phyloP scores from a whole-genome alignment of 495 filamentous ascomycete species.

The Xeromyces bisporus region DNA sequence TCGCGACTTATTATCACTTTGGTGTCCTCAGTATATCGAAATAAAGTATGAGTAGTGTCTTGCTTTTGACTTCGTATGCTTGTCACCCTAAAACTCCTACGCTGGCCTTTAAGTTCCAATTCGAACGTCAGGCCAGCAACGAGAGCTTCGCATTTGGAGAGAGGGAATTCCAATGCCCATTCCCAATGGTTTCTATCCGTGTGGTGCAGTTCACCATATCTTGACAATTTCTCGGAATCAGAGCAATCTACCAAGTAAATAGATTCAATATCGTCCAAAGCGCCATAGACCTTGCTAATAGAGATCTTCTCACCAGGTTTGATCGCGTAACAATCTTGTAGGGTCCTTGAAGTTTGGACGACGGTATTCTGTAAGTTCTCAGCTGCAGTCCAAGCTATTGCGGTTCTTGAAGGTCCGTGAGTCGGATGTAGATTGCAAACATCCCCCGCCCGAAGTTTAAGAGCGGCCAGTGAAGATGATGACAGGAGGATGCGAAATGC shows the following conservation, averaged over 20 bases:
- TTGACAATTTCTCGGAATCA: constrained; percentile 17
- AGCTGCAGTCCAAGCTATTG: constrained; percentile 46
- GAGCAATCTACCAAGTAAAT: constrained; percentile 36
- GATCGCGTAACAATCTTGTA: constrained; percentile 47
- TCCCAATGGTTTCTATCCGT: constrained; percentile 42
- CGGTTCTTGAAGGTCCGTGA: constrained; percentile 30
- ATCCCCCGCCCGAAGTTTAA: constrained; percentile 45
- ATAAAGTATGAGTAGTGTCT: constrained; percentile 17
- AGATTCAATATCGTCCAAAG: constrained; percentile 22
- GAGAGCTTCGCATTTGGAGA: constrained; percentile 31
- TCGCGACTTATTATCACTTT: constrained; percentile 20
- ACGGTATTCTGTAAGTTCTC: constrained; percentile 48
- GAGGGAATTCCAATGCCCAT: constrained; percentile 41
- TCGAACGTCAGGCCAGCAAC: constrained; percentile 29
- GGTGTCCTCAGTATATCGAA: constrained; percentile 16
- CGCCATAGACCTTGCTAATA: constrained; percentile 28
- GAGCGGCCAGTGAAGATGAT: constrained; percentile 40
- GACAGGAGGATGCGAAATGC: constrained; percentile 51
- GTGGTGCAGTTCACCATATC: constrained; percentile 18
- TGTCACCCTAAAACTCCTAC: constrained; percentile 26
- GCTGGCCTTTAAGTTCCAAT: constrained; percentile 29
- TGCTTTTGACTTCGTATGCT: constrained; percentile 15
- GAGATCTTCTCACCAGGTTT: constrained; percentile 44
- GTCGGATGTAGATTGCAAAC: constrained; percentile 34
- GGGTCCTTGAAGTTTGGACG: constrained; percentile 46